Evolutionary conservation across 2,329 filamentous ascomycete species (phyloP).

Genomic region (Talaromyces sp.): DNA sequence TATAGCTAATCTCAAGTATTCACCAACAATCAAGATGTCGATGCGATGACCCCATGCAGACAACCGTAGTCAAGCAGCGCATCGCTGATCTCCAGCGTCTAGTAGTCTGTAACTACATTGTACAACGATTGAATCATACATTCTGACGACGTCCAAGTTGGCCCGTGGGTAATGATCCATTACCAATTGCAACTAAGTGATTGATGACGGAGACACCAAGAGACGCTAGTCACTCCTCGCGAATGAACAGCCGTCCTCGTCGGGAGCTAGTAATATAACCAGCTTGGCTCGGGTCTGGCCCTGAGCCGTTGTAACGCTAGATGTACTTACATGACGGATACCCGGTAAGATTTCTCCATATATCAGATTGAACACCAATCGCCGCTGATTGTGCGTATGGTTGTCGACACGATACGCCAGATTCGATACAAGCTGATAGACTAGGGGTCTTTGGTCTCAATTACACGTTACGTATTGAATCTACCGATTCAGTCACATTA

Average conservation of each 20-base stretch:
- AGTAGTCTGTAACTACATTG: no score
- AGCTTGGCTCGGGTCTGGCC: background rate
- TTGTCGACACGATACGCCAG: background rate
- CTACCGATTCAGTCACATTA: background rate
- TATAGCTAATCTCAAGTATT: background rate
- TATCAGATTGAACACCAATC: background rate
- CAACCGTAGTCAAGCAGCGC: background rate
- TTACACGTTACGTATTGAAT: background rate
- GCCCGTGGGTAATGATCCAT: background rate
- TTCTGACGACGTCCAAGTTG: background rate
- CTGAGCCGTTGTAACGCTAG: background rate
- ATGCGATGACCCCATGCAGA: background rate
- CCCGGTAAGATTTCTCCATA: background rate
- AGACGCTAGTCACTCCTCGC: background rate
- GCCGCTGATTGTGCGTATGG: background rate
- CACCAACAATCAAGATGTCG: background rate
- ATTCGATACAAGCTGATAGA: background rate
- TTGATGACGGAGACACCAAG: background rate
- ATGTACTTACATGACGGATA: background rate
- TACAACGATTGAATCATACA: background rate
- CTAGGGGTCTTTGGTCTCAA: background rate
- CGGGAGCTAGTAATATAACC: conserved; percentile 10
- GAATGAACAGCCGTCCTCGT: background rate
- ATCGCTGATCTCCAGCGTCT: background rate
- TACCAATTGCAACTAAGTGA: background rate